These are phyloP conservation scores for Neurospora sublineolata DNA, from an alignment of 495 filamentous ascomycete genomes.

Conservation along the genomic window DNA sequence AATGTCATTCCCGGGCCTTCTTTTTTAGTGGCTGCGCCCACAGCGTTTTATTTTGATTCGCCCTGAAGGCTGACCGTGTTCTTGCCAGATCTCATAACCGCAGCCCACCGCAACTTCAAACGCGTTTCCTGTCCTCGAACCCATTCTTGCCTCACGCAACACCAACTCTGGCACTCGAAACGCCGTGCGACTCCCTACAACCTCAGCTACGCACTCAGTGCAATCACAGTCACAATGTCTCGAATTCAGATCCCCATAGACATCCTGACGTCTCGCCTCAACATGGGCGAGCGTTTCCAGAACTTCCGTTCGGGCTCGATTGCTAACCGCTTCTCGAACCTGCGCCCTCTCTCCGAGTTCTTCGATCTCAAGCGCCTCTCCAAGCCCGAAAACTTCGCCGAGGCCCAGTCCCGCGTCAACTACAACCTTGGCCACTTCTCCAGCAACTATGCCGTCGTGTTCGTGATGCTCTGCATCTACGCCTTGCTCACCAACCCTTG, in stretches of 20 bases:
- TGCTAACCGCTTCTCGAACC: slow-evolving; percentile 76
- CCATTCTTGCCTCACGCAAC: background rate
- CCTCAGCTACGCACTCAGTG: background rate
- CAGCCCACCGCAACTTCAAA: background rate
- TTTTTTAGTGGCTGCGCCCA: background rate
- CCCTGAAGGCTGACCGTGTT: slow-evolving; percentile 11
- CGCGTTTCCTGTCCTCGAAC: background rate
- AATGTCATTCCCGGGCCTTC: background rate
- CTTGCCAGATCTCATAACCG: slow-evolving; percentile 21
- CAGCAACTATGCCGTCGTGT: slow-evolving; percentile 93
- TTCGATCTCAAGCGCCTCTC: slow-evolving; percentile 89
- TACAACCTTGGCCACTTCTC: slow-evolving; percentile 97
- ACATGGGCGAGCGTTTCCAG: slow-evolving; percentile 61
- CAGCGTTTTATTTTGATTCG: slow-evolving; percentile 16
- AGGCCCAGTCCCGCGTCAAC: slow-evolving; percentile 87
- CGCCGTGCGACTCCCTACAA: background rate
- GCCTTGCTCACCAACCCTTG: slow-evolving; percentile 71
- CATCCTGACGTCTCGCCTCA: slow-evolving; percentile 77
- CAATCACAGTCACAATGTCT: slow-evolving; percentile 48
- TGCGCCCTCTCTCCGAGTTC: slow-evolving; percentile 86
- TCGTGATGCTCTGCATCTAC: slow-evolving; percentile 92
- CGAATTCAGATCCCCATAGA: slow-evolving; percentile 86
- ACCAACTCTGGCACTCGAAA: background rate
- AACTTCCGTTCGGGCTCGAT: slow-evolving; percentile 67
- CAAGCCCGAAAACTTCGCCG: slow-evolving; percentile 82